A percentile compares a stretch with the other conserved stretches of the same genome.
phyloP scores from a whole-genome alignment of 2,329 filamentous ascomycete genomes.

The Aspergillus arachidicola region DNA sequence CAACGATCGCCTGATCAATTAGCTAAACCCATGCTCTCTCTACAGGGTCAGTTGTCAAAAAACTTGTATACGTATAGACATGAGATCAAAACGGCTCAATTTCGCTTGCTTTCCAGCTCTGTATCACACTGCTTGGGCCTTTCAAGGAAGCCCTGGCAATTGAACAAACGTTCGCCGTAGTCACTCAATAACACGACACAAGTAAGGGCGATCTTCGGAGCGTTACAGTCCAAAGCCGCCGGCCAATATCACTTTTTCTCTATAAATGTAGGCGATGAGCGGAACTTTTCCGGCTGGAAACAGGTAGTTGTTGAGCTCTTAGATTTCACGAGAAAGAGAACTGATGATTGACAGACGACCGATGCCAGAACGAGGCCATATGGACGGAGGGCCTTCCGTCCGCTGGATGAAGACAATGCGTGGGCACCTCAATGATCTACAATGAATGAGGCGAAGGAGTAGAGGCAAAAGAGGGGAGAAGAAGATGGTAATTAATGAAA shows the following conservation, averaged over 20 bases:
- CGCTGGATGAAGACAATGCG: background rate
- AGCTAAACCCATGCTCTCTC: background rate
- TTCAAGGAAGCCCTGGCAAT: background rate
- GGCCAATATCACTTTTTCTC: background rate
- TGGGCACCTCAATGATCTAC: background rate
- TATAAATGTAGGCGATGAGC: background rate
- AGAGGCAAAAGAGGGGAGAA: background rate
- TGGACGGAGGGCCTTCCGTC: background rate
- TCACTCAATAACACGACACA: background rate
- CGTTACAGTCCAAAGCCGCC: background rate
- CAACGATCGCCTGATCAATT: background rate
- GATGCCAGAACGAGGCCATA: slow-evolving; percentile 7
- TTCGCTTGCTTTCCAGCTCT: background rate
- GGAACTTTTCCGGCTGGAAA: background rate
- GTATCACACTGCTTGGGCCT: background rate
- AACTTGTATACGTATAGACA: background rate
- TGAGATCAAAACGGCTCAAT: background rate
- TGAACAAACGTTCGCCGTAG: background rate
- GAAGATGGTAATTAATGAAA: background rate
- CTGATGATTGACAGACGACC: background rate
- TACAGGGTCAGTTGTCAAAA: background rate
- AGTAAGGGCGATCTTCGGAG: background rate
- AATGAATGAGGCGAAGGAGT: background rate
- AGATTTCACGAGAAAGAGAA: background rate
- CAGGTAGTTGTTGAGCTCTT: background rate